Evolutionary conservation across 2,329 filamentous ascomycete species (phyloP).

Genomic region (Cordyceps militaris): DNA sequence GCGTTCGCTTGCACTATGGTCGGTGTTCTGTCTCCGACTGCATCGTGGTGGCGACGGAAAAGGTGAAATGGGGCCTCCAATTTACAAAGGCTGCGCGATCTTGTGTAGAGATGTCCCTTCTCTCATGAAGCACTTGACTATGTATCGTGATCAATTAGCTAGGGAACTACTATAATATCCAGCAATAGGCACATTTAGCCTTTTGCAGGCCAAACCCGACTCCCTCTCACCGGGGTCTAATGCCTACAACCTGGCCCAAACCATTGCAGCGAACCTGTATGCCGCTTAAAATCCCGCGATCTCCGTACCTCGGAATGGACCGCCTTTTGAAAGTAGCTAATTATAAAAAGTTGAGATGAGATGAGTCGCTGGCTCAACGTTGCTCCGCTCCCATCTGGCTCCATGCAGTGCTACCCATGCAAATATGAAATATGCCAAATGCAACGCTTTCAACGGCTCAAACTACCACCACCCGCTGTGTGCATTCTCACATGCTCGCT

Average conservation of each 20-base stretch:
- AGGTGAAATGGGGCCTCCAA: too few species aligned
- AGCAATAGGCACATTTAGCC: background rate
- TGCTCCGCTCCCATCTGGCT: slow-evolving; percentile 1
- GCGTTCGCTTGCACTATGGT: too few species aligned
- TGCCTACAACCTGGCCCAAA: background rate
- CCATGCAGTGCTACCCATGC: slow-evolving; percentile 6
- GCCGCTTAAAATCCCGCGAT: background rate
- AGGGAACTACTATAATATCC: background rate
- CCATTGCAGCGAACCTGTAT: background rate
- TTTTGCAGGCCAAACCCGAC: background rate
- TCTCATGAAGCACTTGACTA: background rate
- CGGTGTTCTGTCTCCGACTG: too few species aligned
- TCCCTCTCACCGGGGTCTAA: background rate
- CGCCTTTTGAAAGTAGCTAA: background rate
- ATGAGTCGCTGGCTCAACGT: background rate
- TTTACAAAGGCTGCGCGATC: too few species aligned
- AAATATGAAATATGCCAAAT: background rate
- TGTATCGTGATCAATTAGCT: background rate
- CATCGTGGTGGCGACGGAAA: too few species aligned
- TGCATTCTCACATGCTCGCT: background rate
- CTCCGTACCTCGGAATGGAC: background rate
- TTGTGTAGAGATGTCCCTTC: too few species aligned
- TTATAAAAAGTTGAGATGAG: background rate
- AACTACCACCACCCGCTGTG: background rate
- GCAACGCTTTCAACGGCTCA: slow-evolving; percentile 4